Evolutionary conservation across 768 basidiomycete genomes (phyloP).

Genomic region (Psilocybe subaeruginosa): DNA sequence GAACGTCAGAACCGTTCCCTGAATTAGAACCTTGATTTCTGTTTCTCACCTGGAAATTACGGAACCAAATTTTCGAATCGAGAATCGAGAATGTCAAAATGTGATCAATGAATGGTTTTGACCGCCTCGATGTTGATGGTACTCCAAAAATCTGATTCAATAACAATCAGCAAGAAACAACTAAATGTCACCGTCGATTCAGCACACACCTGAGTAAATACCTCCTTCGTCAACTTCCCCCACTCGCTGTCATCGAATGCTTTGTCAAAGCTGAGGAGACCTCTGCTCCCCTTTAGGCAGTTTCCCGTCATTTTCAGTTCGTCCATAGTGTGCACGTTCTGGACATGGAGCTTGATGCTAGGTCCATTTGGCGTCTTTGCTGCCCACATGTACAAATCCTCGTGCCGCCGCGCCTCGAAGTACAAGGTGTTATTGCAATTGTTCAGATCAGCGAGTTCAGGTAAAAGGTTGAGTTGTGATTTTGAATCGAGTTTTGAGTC

Average conservation of each 20-base stretch:
- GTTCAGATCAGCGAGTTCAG: constrained; percentile 95
- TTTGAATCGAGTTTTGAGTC: constrained; percentile 98
- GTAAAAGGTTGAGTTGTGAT: constrained; percentile 87
- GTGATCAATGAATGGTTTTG: constrained; percentile 98
- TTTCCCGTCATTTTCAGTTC: constrained; percentile 99
- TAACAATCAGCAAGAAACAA: background rate
- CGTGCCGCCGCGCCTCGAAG: constrained; percentile 94
- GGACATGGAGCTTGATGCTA: constrained; percentile 95
- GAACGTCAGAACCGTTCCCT: constrained; percentile 5
- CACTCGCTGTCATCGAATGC: constrained; percentile 89
- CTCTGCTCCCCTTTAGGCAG: constrained; percentile 94
- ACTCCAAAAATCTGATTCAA: constrained; percentile 86
- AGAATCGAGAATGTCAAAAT: constrained; percentile 95
- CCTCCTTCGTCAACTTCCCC: constrained; percentile 86
- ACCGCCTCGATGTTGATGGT: constrained; percentile 84
- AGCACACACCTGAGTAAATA: constrained; percentile 84
- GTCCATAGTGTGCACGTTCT: constrained; percentile 99
- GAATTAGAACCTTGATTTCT: constrained; percentile 17
- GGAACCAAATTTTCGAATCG: constrained; percentile 98
- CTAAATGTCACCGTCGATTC: background rate
- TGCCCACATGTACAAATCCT: constrained; percentile 96
- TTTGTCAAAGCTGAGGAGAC: constrained; percentile 90
- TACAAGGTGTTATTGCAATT: constrained; percentile 98
- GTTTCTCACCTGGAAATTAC: constrained; percentile 87
- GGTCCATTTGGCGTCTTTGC: constrained; percentile 98